Conservation (phyloP, 106 monocot genomes). For the Acorus gramineus region DNA sequence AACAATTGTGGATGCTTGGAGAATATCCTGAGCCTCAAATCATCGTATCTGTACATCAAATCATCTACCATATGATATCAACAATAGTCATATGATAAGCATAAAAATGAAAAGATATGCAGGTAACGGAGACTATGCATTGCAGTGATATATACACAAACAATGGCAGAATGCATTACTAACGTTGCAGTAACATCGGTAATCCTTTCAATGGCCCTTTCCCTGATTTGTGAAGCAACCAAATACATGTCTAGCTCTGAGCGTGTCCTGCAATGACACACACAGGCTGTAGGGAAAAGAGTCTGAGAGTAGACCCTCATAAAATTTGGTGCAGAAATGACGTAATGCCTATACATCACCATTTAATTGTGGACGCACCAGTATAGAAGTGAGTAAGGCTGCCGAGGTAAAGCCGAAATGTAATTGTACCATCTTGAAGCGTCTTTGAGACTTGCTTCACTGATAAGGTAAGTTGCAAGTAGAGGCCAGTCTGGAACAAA, state of each 20-base stretch:
- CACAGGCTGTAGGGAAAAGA: constrained; percentile 48
- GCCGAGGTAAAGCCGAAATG: constrained; percentile 84
- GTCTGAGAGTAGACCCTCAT: constrained; percentile 42
- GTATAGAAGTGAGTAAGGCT: constrained; percentile 93
- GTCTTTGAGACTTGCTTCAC: constrained; percentile 74
- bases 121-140: neutral
- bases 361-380: constrained; percentile 36
- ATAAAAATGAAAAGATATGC: neutral
- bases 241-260: constrained; percentile 77
- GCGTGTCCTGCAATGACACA: constrained; percentile 75
- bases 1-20: constrained; percentile 74
- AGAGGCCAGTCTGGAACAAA: constrained; percentile 94
- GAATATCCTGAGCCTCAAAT: constrained; percentile 71
- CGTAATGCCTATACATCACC: neutral
- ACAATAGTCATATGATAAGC: neutral
- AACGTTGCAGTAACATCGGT: constrained; percentile 88
- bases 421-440: constrained; percentile 84
- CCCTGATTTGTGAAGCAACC: constrained; percentile 76
- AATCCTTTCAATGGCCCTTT: constrained; percentile 82
- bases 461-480: constrained; percentile 80
- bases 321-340: constrained; percentile 3
- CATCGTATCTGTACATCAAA: constrained; percentile 55
- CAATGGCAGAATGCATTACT: constrained; percentile 2
- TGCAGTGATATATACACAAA: neutral
- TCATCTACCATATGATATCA: neutral